Evolutionary conservation across 352 stramenopile genomes (phyloP), one percentile per base, ranked within the genome.

Genomic region (Globisporangium viniferum): DNA sequence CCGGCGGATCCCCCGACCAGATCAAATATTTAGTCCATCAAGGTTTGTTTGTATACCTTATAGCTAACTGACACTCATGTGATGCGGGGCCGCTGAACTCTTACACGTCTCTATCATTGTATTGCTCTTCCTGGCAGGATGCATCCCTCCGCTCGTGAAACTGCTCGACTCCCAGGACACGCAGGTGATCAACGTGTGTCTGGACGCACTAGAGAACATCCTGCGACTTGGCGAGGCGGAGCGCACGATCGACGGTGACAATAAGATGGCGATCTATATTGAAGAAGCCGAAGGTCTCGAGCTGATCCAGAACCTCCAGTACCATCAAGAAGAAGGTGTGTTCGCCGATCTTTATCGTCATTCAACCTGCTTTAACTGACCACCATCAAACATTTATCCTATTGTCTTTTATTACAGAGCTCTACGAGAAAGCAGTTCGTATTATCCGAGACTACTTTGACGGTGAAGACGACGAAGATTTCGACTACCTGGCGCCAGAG

Each of bases 371-470:
- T 41, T 39, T 65, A 12, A 58, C 60, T 36, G 10, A 22, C 27
- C 31, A 18, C 27, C 31, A 18, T 24, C 7, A 29, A 22, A 9
- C 53, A 24, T 1, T 39, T 5, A 15, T 9, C 51, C 24, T 36
- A 24, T 63, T 48, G 10, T 10, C 12, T 44, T 44, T 39, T 2
- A 20, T 27, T 1, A 51, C 68, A 95, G 88, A 89, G 31, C 89
- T 98, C 33, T 98, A 98, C 73, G 76, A 97, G 35, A 98, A 98
- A 73, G 95, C 93, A 48, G 79, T 98, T 59, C 91, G 91, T 67
- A 98, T 99, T 66, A 84, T 99, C 31, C 94, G 97, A 72, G 97
- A 96, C 31, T 99, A 99, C 84, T 99, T 99, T 79, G 96, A 97
- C 44, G 95, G 97, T 20, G 97, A 99, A 64, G 97, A 99, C 58